These are phyloP conservation scores for Chaetomium globosum DNA, from an alignment of 2,329 filamentous ascomycete genomes.

Conservation along the genomic window DNA sequence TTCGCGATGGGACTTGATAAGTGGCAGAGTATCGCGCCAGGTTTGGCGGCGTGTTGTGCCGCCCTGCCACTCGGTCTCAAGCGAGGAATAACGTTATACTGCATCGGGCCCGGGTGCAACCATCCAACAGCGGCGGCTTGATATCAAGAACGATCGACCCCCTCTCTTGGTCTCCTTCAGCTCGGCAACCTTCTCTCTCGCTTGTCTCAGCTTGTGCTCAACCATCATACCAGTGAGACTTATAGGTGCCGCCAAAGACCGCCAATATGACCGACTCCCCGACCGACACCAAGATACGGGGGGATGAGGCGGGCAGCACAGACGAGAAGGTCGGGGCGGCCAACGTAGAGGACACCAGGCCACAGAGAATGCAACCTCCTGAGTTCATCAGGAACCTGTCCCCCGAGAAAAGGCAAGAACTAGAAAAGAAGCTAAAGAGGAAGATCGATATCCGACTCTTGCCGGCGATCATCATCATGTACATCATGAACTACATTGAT, in stretches of 20 bases:
- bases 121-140: neutral
- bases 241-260: neutral
- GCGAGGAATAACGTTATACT: neutral
- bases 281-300: neutral
- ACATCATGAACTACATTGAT: conserved; percentile 66
- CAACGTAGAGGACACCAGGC: conserved; percentile 24
- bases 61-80: neutral
- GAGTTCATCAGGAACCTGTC: conserved; percentile 46
- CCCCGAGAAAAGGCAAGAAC: conserved; percentile 48
- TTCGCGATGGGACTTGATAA: neutral
- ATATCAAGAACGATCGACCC: conserved; percentile 1
- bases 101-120: neutral
- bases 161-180: neutral
- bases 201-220: neutral
- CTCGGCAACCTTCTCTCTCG: neutral
- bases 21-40: neutral
- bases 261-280: conserved; percentile 10
- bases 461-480: conserved; percentile 65
- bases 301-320: conserved; percentile 21
- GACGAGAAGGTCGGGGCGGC: conserved; percentile 28
- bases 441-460: conserved; percentile 65
- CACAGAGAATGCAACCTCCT: conserved; percentile 36
- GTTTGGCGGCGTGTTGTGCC: neutral
- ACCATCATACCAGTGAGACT: neutral
- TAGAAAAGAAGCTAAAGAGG: conserved; percentile 58